Base-by-base conservation (phyloP, 148 eudicot species). In the Cornus kousa region DNA sequence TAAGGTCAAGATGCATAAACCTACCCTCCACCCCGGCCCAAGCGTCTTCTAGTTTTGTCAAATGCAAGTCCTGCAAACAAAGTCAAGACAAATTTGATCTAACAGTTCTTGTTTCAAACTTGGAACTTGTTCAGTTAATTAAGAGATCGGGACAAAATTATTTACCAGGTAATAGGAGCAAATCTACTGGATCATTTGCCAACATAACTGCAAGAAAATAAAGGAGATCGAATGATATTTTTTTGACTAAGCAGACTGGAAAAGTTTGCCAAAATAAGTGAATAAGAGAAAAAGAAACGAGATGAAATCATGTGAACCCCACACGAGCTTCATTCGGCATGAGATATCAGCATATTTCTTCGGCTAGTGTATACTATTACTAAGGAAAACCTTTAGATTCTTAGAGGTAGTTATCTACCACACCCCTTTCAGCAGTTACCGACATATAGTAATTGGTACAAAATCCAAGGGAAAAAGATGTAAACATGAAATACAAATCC, bases 21-120 rank as follows among this genome's bases (percentile, higher is more conserved):
- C 76, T 89, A 97, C 99, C 99, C 99, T 86, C 99, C 99, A 73
- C 99, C 98, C 74, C 99, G 99, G 82, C 99, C 99, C 85, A 97
- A 81, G 40, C 99, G 97, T 81, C 94, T 90, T 84, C 99, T 98
- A 79, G 90, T 79, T 89, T 80, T 94, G 85, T 97, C 99, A 81
- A 97, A 97, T 73, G 99, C 99, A 78, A 97, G 98, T 69, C 99
- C 99, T 97, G 80, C 67, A 77, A 71, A 69, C 53, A 71, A 78
- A 67, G 50, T 9, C 70, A 80, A 78, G 50, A 70, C 7, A 50
- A 80, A 79, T 68, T 67, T 46, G n/a, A 48, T 72, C 33, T 37
- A 57, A 72, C 48, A 73, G 50, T 80, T 73, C 64, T 60, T 62
- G 16, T 39, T 73, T 12, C 33, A 69, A 59, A 67, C 22, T 39